Evolutionary conservation across 208 protist genomes (phyloP), one percentile per base, ranked within the genome.

Genomic region (Crithidia acanthocephali): DNA sequence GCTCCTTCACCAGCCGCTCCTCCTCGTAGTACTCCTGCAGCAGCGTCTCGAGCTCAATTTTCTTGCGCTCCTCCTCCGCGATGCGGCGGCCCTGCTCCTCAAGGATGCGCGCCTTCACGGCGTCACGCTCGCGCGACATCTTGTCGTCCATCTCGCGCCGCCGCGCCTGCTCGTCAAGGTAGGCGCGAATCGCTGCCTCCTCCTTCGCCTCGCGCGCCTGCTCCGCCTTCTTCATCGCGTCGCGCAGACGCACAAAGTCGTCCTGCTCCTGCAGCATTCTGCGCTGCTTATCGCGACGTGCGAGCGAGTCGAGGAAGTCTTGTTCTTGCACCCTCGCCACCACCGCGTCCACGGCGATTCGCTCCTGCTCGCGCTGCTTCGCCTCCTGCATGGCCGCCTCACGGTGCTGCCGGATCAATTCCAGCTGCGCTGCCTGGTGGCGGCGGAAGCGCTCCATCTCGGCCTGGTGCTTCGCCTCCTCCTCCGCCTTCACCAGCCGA

Each of bases 11-110:
- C 42, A 96, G 18, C 13, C 84, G 88, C 76, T 95, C 86, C 74
- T 95, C 93, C 60, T 92, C 80, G 74, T 97, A 95, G 81, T 96
- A 96, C 69, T 97, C 90, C 68, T 90, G 83, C 42, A 97, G 68
- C 25, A 97, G 81, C 65, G 45, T 76, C 76, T 97, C 91, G 15
- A 96, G 81, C 78, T 97, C 91, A 22, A 87, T 66, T 73, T 95
- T 93, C 74, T 93, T 94, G 50, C 63, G 48, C 67, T 88, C 79
- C 82, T 97, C 93, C 45, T 92, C 87, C 9, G 81, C 80, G 44
- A 97, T 97, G 45, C 84, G 84, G 23, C 74, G 63, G 67, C 90
- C 83, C 66, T 97, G 93, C 74, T 92, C 84, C 59, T 95, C 89
- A 40, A 96, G 73, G 35, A 95, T 85, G 55, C 84, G 81, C 13